Conservation (phyloP, 306 rosid genomes). For the Vicia faba region DNA sequence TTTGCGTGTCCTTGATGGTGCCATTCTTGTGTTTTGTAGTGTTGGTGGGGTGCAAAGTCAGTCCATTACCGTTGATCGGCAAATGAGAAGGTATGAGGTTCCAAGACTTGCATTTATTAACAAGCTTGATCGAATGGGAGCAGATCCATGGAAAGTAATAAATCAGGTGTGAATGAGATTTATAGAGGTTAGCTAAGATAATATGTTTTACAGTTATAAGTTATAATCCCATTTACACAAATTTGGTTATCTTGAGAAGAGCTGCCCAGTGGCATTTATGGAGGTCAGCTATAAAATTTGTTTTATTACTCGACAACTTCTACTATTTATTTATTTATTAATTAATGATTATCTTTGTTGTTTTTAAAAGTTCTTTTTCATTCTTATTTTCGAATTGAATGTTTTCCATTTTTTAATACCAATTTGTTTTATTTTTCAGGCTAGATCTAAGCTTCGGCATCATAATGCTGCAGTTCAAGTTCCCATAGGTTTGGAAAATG, state of each 20-base stretch:
- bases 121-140: slow-evolving; percentile 99
- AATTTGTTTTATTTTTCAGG: slow-evolving; percentile 53
- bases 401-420: slow-evolving; percentile 15
- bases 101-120: slow-evolving; percentile 95
- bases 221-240: slow-evolving; percentile 21
- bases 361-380: neutral
- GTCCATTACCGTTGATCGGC: slow-evolving; percentile 96
- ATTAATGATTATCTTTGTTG: neutral
- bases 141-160: slow-evolving; percentile 98
- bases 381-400: slow-evolving; percentile 15
- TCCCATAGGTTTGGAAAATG: slow-evolving; percentile 94
- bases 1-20: slow-evolving; percentile 97
- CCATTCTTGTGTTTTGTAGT: slow-evolving; percentile 96
- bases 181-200: slow-evolving; percentile 20
- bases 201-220: slow-evolving; percentile 12
- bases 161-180: slow-evolving; percentile 67
- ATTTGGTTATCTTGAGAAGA: slow-evolving; percentile 11
- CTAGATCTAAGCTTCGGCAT: slow-evolving; percentile 95
- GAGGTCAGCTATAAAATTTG: slow-evolving; percentile 15
- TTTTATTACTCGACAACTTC: slow-evolving; percentile 16
- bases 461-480: slow-evolving; percentile 96
- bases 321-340: slow-evolving; percentile 20
- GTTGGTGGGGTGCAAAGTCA: slow-evolving; percentile 99
- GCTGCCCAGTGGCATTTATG: slow-evolving; percentile 12
- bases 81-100: slow-evolving; percentile 96